Conservation (phyloP, 1,284 basidiomycete genomes). For the Ganoderma lucidum region DNA sequence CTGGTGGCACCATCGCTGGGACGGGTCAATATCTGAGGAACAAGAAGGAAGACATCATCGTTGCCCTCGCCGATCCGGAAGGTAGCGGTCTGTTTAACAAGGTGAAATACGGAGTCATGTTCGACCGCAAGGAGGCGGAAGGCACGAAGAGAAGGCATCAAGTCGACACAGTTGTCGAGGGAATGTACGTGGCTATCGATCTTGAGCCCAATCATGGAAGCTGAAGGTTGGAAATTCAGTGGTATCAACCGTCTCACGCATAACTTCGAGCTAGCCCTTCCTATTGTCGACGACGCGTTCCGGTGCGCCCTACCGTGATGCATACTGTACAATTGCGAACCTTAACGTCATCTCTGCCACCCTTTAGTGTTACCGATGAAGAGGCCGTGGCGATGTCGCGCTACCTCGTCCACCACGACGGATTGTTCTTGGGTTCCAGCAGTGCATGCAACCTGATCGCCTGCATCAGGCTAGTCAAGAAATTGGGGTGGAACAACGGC, state of each 20-base stretch:
- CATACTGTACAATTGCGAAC: too few species aligned
- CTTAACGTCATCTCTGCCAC: too few species aligned
- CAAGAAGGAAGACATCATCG: slow-evolving; percentile 66
- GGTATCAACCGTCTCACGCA: slow-evolving; percentile 90
- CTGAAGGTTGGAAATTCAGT: slow-evolving; percentile 50
- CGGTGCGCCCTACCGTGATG: slow-evolving; percentile 55
- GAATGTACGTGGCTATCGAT: slow-evolving; percentile 64
- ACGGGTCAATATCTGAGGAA: slow-evolving; percentile 83
- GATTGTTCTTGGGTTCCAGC: slow-evolving; percentile 95
- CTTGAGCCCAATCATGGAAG: too few species aligned
- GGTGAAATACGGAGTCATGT: slow-evolving; percentile 95
- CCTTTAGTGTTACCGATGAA: slow-evolving; percentile 79
- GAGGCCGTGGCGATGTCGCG: slow-evolving; percentile 95
- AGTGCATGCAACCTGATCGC: slow-evolving; percentile 97
- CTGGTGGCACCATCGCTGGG: slow-evolving; percentile 95
- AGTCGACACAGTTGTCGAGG: slow-evolving; percentile 92
- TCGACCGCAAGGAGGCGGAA: slow-evolving; percentile 89
- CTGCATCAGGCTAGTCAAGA: slow-evolving; percentile 80
- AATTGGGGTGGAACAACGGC: slow-evolving; percentile 71
- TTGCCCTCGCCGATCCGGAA: slow-evolving; percentile 91
- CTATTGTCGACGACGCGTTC: slow-evolving; percentile 88
- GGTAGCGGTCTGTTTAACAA: slow-evolving; percentile 97
- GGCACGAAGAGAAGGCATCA: slow-evolving; percentile 95
- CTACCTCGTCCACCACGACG: slow-evolving; percentile 88
- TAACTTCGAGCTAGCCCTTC: slow-evolving; percentile 85